Evolutionary conservation across 2,329 filamentous ascomycete genomes (phyloP), one percentile per base, ranked within the genome.

Genomic region (Cordyceps fumosorosea): DNA sequence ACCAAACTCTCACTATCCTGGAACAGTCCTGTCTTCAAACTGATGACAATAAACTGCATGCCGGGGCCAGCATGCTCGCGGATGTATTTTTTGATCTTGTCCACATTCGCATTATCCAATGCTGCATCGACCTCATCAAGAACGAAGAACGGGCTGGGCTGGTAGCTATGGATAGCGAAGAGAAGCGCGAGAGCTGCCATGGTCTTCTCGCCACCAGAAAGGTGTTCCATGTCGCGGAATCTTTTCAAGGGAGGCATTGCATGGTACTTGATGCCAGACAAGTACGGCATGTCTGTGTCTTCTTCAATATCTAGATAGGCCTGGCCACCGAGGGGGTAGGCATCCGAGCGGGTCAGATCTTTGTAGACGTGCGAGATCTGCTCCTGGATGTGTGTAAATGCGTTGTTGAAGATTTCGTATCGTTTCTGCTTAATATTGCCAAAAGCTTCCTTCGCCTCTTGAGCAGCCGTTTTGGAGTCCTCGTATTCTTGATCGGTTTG

Each of bases 1-100:
- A 99, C 92, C 69, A 99, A 76, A 65, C 92, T 96, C 81, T 99
- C 93, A 71, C 91, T 96, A 74, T 96, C 90, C 77, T 99, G 93
- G 78, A 98, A 99, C 62, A 99, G 80, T 1, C 92, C 93, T 0
- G 92, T 90, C 83, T 99, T 99, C 73, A 99, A 82, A 77, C 88
- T 92, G 75, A 99, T 99, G 67, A 99, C 95, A 64, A 99, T 96
- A 69, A 99, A 99, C 75, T 99, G 95, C 92, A 98, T 98, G 16
- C 96, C 96, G 1, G 95, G 95, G 0, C 91, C 91, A 0, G 93
- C 90, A 75, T 99, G 93, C 71, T 96, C 91, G 44, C 89, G 86
- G 65, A 99, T 96, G 72, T 99, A 99, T 75, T 95, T 95, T 66
- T 93, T 95, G 75, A 99, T 93, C 73, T 96, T 92, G 68, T 91